Evolutionary conservation across 2,329 filamentous ascomycete genomes (phyloP).

Genomic region (Fusarium sp.): DNA sequence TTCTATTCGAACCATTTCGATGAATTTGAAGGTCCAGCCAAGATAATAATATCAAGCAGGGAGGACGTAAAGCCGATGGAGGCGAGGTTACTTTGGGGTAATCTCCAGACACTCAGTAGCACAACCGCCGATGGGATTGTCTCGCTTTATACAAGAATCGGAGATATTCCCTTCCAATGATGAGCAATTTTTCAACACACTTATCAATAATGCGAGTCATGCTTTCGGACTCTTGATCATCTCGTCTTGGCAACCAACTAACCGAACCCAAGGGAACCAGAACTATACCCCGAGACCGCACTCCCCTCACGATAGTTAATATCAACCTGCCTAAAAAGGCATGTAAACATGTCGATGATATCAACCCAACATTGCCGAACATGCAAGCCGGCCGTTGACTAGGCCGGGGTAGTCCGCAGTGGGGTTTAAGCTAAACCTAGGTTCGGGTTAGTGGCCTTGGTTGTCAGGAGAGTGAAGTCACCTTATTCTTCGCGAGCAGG

Average conservation of each 20-base stretch:
- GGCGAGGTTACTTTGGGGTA: no score
- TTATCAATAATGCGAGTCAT: background rate
- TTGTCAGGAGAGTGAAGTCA: background rate
- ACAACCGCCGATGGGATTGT: background rate
- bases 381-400: slow-evolving; percentile 4
- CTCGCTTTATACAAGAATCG: background rate
- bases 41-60: no score
- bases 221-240: background rate
- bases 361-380: background rate
- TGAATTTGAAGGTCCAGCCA: no score
- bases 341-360: background rate
- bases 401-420: background rate
- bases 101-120: no score
- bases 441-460: background rate
- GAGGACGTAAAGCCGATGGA: no score
- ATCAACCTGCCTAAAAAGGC: slow-evolving; percentile 12
- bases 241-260: background rate
- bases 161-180: no score
- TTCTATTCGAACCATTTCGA: slow-evolving; percentile 17
- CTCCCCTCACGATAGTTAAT: background rate
- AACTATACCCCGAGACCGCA: slow-evolving; percentile 8
- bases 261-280: slow-evolving; percentile 2
- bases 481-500: background rate
- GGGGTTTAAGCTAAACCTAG: background rate
- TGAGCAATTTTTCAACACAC: no score